These are phyloP conservation scores for Tulasnella sp. DNA, from an alignment of 768 basidiomycete genomes.

Conservation along the genomic window DNA sequence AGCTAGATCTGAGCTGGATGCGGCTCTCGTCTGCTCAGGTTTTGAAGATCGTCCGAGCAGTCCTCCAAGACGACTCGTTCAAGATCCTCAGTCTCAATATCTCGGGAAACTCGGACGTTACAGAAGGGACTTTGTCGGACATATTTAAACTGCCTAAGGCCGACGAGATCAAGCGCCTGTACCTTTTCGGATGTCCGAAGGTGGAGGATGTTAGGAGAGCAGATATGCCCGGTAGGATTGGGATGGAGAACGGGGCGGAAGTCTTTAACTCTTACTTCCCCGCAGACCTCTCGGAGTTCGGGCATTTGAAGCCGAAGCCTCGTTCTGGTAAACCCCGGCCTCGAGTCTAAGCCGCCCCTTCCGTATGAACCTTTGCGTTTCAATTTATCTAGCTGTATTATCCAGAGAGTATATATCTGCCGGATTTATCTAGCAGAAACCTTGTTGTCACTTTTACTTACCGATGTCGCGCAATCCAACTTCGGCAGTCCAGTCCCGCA, in stretches of 20 bases:
- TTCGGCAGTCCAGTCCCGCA: too few species aligned
- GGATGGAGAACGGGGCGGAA: not conserved
- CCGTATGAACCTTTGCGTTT: too few species aligned
- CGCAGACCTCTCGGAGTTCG: not conserved
- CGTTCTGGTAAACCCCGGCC: not conserved
- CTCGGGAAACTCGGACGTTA: not conserved
- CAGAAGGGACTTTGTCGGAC: not conserved
- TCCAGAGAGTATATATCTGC: too few species aligned
- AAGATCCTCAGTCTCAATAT: not conserved
- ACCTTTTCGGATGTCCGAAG: not conserved
- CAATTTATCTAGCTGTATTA: too few species aligned
- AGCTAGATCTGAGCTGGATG: not conserved
- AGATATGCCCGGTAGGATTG: not conserved
- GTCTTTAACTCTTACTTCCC: not conserved
- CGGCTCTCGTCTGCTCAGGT: not conserved
- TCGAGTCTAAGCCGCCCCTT: too few species aligned
- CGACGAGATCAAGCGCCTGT: not conserved
- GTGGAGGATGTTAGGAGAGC: too few species aligned
- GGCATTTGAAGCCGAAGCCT: not conserved
- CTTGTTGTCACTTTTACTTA: too few species aligned
- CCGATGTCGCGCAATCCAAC: too few species aligned
- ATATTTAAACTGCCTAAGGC: not conserved
- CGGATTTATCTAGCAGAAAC: too few species aligned
- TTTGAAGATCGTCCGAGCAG: not conserved
- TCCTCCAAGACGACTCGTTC: not conserved